Evolutionary conservation across 2,329 filamentous ascomycete species (phyloP).

Genomic region (Cercospora sp.): DNA sequence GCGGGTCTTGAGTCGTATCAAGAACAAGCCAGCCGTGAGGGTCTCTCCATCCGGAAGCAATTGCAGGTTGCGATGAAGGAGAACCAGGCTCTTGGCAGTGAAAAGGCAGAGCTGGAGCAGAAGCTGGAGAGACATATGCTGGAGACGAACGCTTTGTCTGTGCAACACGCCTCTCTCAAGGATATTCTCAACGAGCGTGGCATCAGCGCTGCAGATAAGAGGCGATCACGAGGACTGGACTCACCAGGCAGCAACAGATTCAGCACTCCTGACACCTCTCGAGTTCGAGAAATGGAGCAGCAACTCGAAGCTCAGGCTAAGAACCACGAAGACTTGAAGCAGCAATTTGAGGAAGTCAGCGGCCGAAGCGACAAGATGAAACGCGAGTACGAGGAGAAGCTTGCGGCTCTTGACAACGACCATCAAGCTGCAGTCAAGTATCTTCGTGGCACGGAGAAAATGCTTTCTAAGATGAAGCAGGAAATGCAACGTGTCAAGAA

Average conservation of each 20-base stretch:
- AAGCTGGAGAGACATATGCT: conserved; percentile 83
- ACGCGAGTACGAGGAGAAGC: conserved; percentile 83
- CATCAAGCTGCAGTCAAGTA: conserved; percentile 98
- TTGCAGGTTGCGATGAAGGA: conserved; percentile 83
- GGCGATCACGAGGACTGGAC: conserved; percentile 70
- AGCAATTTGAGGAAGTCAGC: conserved; percentile 73
- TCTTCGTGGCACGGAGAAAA: conserved; percentile 97
- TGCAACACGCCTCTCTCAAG: conserved; percentile 91
- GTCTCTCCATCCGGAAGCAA: conserved; percentile 83
- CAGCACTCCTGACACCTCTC: conserved; percentile 73
- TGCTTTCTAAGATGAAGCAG: conserved; percentile 98
- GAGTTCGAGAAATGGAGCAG: conserved; percentile 81
- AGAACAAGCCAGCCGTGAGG: conserved; percentile 93
- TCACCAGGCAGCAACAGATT: conserved; percentile 68
- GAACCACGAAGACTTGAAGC: conserved; percentile 82
- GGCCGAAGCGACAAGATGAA: conserved; percentile 84
- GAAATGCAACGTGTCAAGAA: conserved; percentile 90
- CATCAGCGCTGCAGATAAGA: conserved; percentile 71
- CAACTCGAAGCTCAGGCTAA: conserved; percentile 76
- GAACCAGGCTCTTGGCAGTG: conserved; percentile 74
- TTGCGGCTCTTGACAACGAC: conserved; percentile 91
- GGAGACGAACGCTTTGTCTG: conserved; percentile 87
- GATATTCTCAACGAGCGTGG: conserved; percentile 88
- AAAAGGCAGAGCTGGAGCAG: conserved; percentile 78
- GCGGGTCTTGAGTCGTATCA: conserved; percentile 95